These are phyloP conservation scores for Silene coronaria DNA, from an alignment of 179 eudicot genomes.

Conservation along the genomic window DNA sequence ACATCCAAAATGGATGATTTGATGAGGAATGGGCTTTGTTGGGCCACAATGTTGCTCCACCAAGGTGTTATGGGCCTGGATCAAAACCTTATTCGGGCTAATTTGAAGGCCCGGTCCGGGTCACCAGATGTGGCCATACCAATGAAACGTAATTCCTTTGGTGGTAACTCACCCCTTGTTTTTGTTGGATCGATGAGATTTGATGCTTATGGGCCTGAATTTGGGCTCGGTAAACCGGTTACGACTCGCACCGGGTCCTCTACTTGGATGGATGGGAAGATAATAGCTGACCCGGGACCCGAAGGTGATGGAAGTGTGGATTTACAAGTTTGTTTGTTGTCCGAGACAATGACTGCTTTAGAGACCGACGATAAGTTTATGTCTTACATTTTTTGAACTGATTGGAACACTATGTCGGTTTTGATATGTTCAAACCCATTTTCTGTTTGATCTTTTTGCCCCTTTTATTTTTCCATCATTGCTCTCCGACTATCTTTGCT, in stretches of 20 bases:
- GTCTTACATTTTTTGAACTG: neutral
- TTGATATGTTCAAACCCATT: too few species aligned
- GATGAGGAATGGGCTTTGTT: neutral
- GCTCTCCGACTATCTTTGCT: too few species aligned
- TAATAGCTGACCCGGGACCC: neutral
- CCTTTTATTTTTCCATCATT: too few species aligned
- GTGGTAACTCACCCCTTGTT: neutral
- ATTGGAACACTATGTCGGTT: too few species aligned
- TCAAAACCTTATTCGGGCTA: neutral
- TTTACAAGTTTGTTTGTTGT: constrained; percentile 1
- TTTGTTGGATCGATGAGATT: constrained; percentile 8
- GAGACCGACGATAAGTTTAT: neutral
- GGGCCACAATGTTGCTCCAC: constrained; percentile 2
- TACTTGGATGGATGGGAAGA: constrained; percentile 7
- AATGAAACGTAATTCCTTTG: neutral
- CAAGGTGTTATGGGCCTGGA: constrained; percentile 11
- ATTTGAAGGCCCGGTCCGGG: neutral
- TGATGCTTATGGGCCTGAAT: constrained; percentile 8
- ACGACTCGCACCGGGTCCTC: neutral
- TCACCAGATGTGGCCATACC: constrained; percentile 1
- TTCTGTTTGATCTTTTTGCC: too few species aligned
- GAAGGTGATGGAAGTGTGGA: constrained; percentile 11
- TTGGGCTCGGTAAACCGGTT: constrained; percentile 15
- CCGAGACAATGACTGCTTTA: neutral
- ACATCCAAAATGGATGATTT: constrained; percentile 11